Evolutionary conservation across 768 basidiomycete genomes (phyloP).

Genomic region (Kwoniella europaea): DNA sequence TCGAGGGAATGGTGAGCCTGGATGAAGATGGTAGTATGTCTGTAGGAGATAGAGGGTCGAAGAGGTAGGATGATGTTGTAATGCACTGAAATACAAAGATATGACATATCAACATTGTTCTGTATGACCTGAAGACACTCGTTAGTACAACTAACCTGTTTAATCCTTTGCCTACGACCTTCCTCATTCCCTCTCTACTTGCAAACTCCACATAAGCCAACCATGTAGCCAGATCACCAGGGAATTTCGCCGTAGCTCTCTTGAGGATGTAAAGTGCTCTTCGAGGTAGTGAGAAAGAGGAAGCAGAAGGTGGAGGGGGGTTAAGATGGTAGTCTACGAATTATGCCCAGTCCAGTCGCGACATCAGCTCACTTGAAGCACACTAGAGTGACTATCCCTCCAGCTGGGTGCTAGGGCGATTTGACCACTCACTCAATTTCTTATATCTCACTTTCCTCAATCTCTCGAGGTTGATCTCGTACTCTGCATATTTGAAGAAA

Average conservation of each 20-base stretch:
- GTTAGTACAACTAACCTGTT: slow-evolving; percentile 67
- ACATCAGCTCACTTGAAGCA: neutral
- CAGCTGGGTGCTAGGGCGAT: neutral
- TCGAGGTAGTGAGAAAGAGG: slow-evolving; percentile 81
- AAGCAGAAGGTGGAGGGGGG: slow-evolving; percentile 68
- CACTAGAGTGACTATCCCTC: neutral
- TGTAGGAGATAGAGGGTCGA: slow-evolving; percentile 81
- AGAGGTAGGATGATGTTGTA: slow-evolving; percentile 82
- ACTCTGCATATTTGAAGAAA: slow-evolving; percentile 86
- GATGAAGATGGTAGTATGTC: slow-evolving; percentile 78
- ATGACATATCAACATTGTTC: slow-evolving; percentile 3
- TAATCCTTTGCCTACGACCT: slow-evolving; percentile 78
- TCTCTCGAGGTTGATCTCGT: slow-evolving; percentile 86
- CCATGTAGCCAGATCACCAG: slow-evolving; percentile 84
- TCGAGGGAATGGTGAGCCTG: slow-evolving; percentile 66
- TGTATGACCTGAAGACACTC: neutral
- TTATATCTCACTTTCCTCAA: slow-evolving; percentile 75
- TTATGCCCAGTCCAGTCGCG: too few species aligned
- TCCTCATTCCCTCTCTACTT: slow-evolving; percentile 75
- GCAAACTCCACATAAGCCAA: slow-evolving; percentile 85
- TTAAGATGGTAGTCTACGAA: slow-evolving; percentile 47
- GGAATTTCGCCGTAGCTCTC: slow-evolving; percentile 85
- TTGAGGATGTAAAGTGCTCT: slow-evolving; percentile 89
- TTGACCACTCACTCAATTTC: slow-evolving; percentile 67
- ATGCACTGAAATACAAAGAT: slow-evolving; percentile 64